Evolutionary conservation across 2,329 filamentous ascomycete species (phyloP).

Genomic region (Sarocladium oryzae): DNA sequence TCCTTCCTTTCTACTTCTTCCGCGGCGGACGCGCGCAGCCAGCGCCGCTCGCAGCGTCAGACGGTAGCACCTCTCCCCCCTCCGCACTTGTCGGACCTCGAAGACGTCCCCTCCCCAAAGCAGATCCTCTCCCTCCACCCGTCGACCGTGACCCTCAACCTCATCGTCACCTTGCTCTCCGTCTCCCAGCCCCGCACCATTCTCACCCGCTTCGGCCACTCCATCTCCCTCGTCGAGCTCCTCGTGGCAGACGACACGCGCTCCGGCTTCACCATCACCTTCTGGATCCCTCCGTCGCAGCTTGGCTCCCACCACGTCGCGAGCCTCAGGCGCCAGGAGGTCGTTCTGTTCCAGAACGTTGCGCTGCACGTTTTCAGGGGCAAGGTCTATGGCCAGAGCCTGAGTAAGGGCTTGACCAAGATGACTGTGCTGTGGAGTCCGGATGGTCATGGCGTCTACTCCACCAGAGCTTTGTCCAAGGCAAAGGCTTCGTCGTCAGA

Average conservation of each 20-base stretch:
- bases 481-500: constrained; percentile 21
- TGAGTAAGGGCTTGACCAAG: constrained; percentile 64
- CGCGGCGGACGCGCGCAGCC: constrained; percentile 13
- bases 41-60: constrained; percentile 30
- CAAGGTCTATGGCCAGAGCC: constrained; percentile 77
- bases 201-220: constrained; percentile 55
- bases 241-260: constrained; percentile 80
- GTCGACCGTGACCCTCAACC: constrained; percentile 73
- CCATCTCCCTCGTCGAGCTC: constrained; percentile 65
- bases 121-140: constrained; percentile 64
- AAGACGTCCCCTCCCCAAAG: constrained; percentile 60
- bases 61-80: constrained; percentile 21
- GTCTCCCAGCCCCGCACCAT: constrained; percentile 62
- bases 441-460: constrained; percentile 50
- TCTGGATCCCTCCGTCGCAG: constrained; percentile 60
- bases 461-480: constrained; percentile 37
- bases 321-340: constrained; percentile 60
- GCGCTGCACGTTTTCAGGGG: constrained; percentile 69
- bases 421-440: constrained; percentile 58
- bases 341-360: constrained; percentile 74
- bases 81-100: constrained; percentile 46
- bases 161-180: constrained; percentile 75
- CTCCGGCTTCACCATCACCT: constrained; percentile 73
- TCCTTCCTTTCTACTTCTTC: constrained; percentile 19
- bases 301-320: constrained; percentile 25